Conservation (phyloP, 2,329 filamentous ascomycete species). For the Onygenales sp. region DNA sequence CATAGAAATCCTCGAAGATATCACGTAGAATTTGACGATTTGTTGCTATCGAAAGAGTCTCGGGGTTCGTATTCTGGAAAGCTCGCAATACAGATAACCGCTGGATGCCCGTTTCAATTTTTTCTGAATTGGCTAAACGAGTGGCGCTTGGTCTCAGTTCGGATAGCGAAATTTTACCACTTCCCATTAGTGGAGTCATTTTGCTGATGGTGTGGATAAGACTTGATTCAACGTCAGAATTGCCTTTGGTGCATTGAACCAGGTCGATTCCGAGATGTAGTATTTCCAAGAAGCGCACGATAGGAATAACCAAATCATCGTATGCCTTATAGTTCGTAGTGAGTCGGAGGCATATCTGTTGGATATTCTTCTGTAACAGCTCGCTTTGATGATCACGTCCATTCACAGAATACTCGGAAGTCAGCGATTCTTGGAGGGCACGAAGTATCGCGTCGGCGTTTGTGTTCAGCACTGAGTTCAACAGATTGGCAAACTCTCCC, state of each 20-base stretch:
- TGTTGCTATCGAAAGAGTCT: slow-evolving; percentile 28
- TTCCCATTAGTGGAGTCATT: slow-evolving; percentile 32
- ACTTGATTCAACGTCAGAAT: slow-evolving; percentile 11
- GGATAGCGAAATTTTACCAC: slow-evolving; percentile 3
- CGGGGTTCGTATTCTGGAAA: slow-evolving; percentile 24
- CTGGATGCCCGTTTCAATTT: slow-evolving; percentile 27
- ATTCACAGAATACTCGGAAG: background rate
- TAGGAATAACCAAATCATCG: slow-evolving; percentile 71
- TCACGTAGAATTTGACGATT: slow-evolving; percentile 51
- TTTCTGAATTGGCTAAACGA: background rate
- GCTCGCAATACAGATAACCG: slow-evolving; percentile 26
- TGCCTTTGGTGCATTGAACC: slow-evolving; percentile 27
- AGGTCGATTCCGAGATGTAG: slow-evolving; percentile 67
- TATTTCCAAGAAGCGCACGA: slow-evolving; percentile 69
- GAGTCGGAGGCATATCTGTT: slow-evolving; percentile 61
- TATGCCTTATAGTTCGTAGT: slow-evolving; percentile 64
- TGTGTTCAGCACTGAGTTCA: slow-evolving; percentile 51
- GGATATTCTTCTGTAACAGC: slow-evolving; percentile 48
- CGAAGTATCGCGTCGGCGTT: slow-evolving; percentile 22
- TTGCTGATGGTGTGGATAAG: slow-evolving; percentile 22
- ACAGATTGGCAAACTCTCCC: slow-evolving; percentile 69
- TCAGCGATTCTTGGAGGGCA: slow-evolving; percentile 11
- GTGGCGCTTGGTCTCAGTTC: background rate
- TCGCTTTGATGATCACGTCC: slow-evolving; percentile 9
- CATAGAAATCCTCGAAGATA: slow-evolving; percentile 63